Conservation (phyloP, 2,329 filamentous ascomycete species). For the Podosphaera xanthii region DNA sequence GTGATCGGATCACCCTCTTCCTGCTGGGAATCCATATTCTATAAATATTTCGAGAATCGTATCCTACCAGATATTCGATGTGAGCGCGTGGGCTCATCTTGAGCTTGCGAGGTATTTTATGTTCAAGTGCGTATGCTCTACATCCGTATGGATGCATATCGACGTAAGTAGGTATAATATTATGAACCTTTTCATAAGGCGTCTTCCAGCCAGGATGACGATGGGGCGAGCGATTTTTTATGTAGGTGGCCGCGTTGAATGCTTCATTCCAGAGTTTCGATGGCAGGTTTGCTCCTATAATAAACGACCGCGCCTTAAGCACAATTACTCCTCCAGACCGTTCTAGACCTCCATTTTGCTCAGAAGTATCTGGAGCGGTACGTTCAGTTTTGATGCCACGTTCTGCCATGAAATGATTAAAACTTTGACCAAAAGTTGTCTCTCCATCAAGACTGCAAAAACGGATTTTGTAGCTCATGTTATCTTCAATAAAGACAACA, state of each 20-base stretch:
- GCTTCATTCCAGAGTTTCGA: background rate
- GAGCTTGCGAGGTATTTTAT: background rate
- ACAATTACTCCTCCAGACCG: background rate
- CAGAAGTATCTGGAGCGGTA: background rate
- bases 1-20: no score
- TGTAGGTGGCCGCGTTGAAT: background rate
- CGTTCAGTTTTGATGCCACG: background rate
- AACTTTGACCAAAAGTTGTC: background rate
- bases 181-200: background rate
- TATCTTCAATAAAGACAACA: background rate
- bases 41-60: background rate
- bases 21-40: no score
- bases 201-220: no score
- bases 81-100: background rate
- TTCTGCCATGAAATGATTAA: background rate
- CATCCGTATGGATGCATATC: background rate
- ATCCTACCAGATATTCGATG: background rate
- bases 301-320: background rate
- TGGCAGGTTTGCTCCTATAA: background rate
- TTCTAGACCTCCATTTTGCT: background rate
- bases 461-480: background rate
- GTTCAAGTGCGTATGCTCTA: background rate
- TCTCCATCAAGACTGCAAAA: background rate
- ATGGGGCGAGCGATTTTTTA: no score
- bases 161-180: background rate